Percentiles rank a stretch among this genome's conserved stretches.
Evolutionary conservation across 352 stramenopile genomes (phyloP).

Genomic region (Phytopythium delawarense): DNA sequence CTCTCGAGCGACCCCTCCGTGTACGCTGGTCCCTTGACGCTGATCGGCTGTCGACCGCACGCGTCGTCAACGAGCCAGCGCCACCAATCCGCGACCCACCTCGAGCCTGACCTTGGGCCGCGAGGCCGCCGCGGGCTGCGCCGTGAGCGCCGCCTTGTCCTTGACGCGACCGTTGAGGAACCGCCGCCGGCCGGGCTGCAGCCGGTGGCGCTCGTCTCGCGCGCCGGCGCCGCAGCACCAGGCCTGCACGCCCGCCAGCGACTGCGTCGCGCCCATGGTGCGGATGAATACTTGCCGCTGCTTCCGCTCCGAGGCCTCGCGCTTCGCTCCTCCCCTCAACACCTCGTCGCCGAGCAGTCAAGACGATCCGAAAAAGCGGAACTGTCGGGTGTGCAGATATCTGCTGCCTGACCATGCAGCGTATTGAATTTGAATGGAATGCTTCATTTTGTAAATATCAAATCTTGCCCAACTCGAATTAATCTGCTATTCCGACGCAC

Average conservation of each 20-base stretch:
- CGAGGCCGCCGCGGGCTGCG: conserved; percentile 23
- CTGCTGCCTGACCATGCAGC: no score
- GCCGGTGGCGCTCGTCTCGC: conserved; percentile 23
- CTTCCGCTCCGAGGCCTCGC: neutral
- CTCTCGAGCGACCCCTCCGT: conserved; percentile 65
- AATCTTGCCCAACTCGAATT: no score
- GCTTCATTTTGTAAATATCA: no score
- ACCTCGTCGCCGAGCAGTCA: no score
- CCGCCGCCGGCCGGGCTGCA: conserved; percentile 41
- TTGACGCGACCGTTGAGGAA: conserved; percentile 35
- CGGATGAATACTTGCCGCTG: no score
- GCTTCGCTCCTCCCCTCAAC: no score
- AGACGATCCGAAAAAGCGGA: neutral
- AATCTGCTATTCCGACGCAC: no score
- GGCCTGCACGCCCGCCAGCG: conserved; percentile 22
- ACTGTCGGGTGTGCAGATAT: no score
- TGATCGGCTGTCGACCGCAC: conserved; percentile 45
- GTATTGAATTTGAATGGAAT: no score
- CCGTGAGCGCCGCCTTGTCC: conserved; percentile 20
- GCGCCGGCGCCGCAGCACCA: conserved; percentile 49
- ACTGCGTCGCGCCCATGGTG: conserved; percentile 36
- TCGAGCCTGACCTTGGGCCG: conserved; percentile 24
- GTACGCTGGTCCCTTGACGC: conserved; percentile 64
- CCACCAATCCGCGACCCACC: neutral
- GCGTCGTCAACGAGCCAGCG: conserved; percentile 1